Evolutionary conservation across 2,329 filamentous ascomycete genomes (phyloP), one percentile per base, ranked within the genome.

Genomic region (Neofusicoccum parvum): DNA sequence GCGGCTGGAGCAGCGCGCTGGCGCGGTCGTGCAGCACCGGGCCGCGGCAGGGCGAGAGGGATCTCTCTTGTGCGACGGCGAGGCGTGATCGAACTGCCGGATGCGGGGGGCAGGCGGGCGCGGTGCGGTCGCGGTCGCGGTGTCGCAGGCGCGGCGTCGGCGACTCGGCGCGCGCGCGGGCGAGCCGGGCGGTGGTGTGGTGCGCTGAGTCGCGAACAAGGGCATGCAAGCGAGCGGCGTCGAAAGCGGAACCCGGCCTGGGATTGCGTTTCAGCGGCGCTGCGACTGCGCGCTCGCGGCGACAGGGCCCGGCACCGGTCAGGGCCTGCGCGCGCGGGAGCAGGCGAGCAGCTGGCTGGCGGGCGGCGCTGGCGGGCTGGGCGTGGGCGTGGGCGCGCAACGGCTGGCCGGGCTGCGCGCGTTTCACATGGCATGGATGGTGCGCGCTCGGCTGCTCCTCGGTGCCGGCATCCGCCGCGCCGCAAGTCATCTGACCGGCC

Each of bases 81-180:
- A 39, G 45, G 59, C 59, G 60, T 43, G 60, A 64, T 64, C 62
- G 27, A 64, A 46, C 37, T 64, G 39, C 62, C 62, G 27, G n/a
- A 34, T 43, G 17, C 39, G 62, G 62, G 9, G 39, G 48, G 56
- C n/a, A 17, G 41, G 56, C 56, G 49, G 58, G 3, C 43, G 58
- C 20, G 17, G 34, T 11, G 56, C 56, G 49, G 58, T 12, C 43
- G 58, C 20, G 17, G 34, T 3, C 15, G 41, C 56, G 45, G 46
- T 48, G 58, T 62, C 58, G 58, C 53, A 49, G 58, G 37, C 56
- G 59, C 50, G 58, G 37, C 56, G 59, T 62, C 59, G 54, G 54
- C 39, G 54, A 46, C 23, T 59, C 54, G 54, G 54, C 39, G 54
- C 15, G 36, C 14, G 10, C 10, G 17, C 17, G 27, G 50, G 50